phyloP scores from a whole-genome alignment of 768 basidiomycete species.

The Daedalea quercina region DNA sequence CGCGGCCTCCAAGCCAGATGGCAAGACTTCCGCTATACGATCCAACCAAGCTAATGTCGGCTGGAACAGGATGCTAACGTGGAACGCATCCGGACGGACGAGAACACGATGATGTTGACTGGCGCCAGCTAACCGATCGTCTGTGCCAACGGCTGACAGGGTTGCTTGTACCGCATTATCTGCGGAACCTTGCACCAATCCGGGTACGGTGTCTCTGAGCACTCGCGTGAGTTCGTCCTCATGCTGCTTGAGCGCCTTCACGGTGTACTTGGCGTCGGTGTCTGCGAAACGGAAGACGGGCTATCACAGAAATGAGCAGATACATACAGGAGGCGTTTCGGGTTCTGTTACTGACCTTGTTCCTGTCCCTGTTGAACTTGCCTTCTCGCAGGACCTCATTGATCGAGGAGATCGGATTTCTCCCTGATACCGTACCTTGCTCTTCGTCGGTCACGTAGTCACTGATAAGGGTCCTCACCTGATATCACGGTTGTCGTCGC shows the following conservation, averaged over 20 bases:
- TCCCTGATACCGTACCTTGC: constrained; percentile 65
- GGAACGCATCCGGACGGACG: constrained; percentile 88
- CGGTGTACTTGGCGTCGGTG: constrained; percentile 69
- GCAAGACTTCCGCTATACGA: constrained; percentile 63
- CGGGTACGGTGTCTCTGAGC: constrained; percentile 89
- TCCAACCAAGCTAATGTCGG: constrained; percentile 85
- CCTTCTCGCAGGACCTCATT: constrained; percentile 90
- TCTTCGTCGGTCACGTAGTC: constrained; percentile 94
- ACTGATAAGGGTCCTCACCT: constrained; percentile 80
- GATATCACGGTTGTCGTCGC: background rate
- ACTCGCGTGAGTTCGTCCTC: constrained; percentile 83
- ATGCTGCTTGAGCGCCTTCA: constrained; percentile 61
- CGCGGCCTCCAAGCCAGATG: constrained; percentile 61
- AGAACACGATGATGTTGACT: constrained; percentile 82
- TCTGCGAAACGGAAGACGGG: constrained; percentile 88
- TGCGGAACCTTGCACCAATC: constrained; percentile 69
- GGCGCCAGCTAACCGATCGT: constrained; percentile 66
- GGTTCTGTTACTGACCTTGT: constrained; percentile 46
- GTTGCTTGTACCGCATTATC: constrained; percentile 61
- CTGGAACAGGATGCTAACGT: constrained; percentile 90
- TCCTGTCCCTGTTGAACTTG: constrained; percentile 68
- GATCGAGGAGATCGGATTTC: constrained; percentile 88
- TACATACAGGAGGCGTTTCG: background rate
- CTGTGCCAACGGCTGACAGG: constrained; percentile 52
- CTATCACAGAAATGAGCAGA: constrained; percentile 30